Evolutionary conservation across 139 green algal genomes (phyloP), one percentile per base, ranked within the genome.

Genomic region (Micromonas pusilla): DNA sequence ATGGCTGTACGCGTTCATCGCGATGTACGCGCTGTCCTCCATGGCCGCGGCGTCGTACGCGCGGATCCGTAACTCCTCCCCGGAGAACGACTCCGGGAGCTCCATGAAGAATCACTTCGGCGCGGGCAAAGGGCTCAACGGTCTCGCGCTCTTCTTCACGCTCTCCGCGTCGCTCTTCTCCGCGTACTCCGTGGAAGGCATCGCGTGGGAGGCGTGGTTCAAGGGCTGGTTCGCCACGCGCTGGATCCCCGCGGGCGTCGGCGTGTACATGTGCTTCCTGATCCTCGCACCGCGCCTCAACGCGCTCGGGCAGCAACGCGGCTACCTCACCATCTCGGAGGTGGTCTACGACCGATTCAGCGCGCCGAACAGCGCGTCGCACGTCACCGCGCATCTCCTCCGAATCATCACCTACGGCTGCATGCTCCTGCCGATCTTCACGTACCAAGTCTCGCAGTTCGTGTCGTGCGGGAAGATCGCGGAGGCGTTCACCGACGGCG

Each of bases 101-200:
- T 23, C 9, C 25, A 67, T 67, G 60, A 23, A n/a, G 4, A 67
- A 67, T n/a, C 60, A 67, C 60, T 67, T 67, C 20, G 60, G 60
- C 25, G 60, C 60, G 9, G 60, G 60, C 9, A 16, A n/a, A n/a
- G 60, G 60, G 13, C 32, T 67, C 30, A 6, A 4, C 20, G 60
- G 60, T n/a, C 13, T 67, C 20, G 9, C 60, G 60, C 60, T 67
- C 13, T 67, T 67, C 60, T 67, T 67, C 20, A 67, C 60, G 13
- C 60, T 67, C 13, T 67, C 60, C 60, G 60, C 60, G 13, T 67
- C 60, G 60, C 60, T 67, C 9, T 67, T 67, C 60, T 67, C 60
- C 25, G 60, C 60, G 60, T 67, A 67, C 32, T 67, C 60, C 60
- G 60, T 67, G 13, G 60, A 67, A 26, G 60, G 60, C 25, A 67